Evolutionary conservation across 2,329 filamentous ascomycete genomes (phyloP), one percentile per base, ranked within the genome.

Genomic region (Cladosporium sp.): DNA sequence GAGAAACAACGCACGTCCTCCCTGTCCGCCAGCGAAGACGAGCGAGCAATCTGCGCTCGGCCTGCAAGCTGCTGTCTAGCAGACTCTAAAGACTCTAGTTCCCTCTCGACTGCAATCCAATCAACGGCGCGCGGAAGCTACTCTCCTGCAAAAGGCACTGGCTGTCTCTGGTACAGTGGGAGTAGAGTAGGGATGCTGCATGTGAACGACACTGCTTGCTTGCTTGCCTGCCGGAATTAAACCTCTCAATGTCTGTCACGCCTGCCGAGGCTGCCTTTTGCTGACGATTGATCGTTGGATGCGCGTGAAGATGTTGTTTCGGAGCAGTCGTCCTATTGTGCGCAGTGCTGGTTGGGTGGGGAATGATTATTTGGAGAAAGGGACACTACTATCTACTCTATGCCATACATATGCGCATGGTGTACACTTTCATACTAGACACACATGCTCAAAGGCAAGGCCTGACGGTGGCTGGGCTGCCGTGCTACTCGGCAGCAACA

Each of bases 401-500:
- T 35, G 33, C 33, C 33, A 16, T 35, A 35, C 33, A 16, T 35
- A 35, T 35, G 33, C 33, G 12, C 23, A 55, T 31, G 12, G 26
- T n/a, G n/a, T 55, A 14, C 21, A 29, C 16, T 12, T n/a, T 55
- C 50, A 55, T n/a, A 31, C 37, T 44, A 44, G 18, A 18, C n/a
- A 44, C n/a, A 44, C 37, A 44, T 31, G 29, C 50, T 31, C 50
- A 55, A 10, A 58, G 33, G 56, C 56, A 58, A 58, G 56, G 56
- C 33, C 33, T 35, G 33, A 44, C 56, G 37, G 56, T 26, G 28
- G 56, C 56, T 44, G 56, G 37, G 56, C n/a, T 58, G 56, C 56
- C 56, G 56, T 59, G 56, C 33, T 35, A 44, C 56, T 29, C 23
- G 26, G 56, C 56, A 59, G 56, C 56, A 40, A 37, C 23, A 59